phyloP scores from a whole-genome alignment of 2,329 filamentous ascomycete species.

The Exophiala bonariae region DNA sequence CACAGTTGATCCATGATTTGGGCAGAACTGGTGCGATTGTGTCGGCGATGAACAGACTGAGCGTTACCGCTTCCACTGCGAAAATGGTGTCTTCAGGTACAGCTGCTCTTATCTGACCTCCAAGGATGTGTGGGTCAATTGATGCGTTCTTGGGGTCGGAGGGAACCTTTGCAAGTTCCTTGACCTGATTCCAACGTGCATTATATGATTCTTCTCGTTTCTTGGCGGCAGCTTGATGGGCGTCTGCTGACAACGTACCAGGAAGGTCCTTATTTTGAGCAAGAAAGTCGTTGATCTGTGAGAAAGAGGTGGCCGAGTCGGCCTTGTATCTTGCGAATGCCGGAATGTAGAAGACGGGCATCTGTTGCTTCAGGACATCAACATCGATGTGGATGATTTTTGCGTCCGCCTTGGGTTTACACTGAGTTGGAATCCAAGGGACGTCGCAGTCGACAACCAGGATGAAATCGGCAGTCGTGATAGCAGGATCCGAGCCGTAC shows the following conservation, averaged over 20 bases:
- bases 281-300: constrained; percentile 68
- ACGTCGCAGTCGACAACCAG: constrained; percentile 86
- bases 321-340: constrained; percentile 67
- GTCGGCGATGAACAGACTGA: constrained; percentile 66
- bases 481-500: constrained; percentile 71
- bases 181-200: constrained; percentile 61
- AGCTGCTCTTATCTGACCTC: constrained; percentile 55
- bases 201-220: constrained; percentile 55
- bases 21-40: constrained; percentile 68
- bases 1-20: constrained; percentile 78
- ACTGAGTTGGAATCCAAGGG: constrained; percentile 85
- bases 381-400: constrained; percentile 66
- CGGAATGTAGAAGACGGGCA: constrained; percentile 71
- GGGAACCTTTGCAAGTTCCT: constrained; percentile 55
- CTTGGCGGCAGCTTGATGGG: constrained; percentile 34
- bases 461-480: constrained; percentile 79
- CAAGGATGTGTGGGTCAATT: constrained; percentile 62
- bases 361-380: constrained; percentile 70
- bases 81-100: constrained; percentile 69
- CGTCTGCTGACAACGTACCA: constrained; percentile 37
- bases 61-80: constrained; percentile 76
- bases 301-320: constrained; percentile 64
- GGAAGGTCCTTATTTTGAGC: constrained; percentile 45
- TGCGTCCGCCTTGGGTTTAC: constrained; percentile 56
- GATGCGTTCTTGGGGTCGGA: constrained; percentile 54